Base-by-base conservation (phyloP, 2,329 filamentous ascomycete species). In the Aspergillus eucalypticola region DNA sequence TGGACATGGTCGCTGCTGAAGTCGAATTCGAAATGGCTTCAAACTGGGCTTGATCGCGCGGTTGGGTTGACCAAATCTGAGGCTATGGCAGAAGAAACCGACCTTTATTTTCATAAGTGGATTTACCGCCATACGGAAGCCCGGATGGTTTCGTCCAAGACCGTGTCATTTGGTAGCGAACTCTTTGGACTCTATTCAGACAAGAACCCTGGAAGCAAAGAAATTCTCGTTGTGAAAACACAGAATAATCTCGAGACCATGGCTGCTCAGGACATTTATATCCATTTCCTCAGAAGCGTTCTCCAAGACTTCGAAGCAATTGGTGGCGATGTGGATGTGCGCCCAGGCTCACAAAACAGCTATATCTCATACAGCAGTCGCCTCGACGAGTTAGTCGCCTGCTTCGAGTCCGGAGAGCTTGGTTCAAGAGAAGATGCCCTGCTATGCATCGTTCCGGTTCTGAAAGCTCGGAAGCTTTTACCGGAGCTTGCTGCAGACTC, bases 221-320 rank as follows among this genome's bases (percentile, higher is more conserved):
- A 69, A 3, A 60, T 74, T 0, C 59, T 73, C 2, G 62, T 63
- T 1, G 54, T 72, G 7, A 66, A 60, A 52, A 72, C 69, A 0
- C 61, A 65, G 0, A 71, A 69, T 51, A 39, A 32, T 3, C 7
- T 75, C 0, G 66, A 70, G 23, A 57, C 15, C 0, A 73, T 75
- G 72, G 66, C 55, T 5, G 73, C 74, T 0, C 74, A 76, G 21
- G 73, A 76, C 29, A 64, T 76, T 7, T 76, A 69, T n/a, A 64
- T 72, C 1, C 63, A 67, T 6, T 72, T 73, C 32, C 63, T 76
- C n/a, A 62, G 58, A 6, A 50, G 60, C 8, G 63, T 65, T 3
- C 54, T 69, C 2, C 6, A 23, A 0, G 54, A 55, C 10, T 3
- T 72, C 4, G 8, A 59, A 1, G 53, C 60, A 0, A 41, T 71